phyloP scores from a whole-genome alignment of 768 basidiomycete species.

The Agrocybe praecox region DNA sequence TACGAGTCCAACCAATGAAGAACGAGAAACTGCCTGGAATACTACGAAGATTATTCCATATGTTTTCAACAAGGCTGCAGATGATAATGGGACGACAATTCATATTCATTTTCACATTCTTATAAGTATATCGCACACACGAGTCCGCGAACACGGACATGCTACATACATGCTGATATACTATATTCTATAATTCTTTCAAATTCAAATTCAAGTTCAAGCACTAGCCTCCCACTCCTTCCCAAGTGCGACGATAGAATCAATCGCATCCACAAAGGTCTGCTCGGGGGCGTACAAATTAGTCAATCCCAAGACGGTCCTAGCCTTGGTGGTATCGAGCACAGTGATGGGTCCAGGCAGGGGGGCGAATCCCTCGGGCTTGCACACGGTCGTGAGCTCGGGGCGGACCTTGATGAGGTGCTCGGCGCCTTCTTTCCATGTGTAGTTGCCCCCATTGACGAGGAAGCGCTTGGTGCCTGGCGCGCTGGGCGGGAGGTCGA shows the following conservation, averaged over 20 bases:
- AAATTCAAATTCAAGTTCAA: not conserved
- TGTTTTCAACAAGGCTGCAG: too few species aligned
- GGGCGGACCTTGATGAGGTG: slow-evolving; percentile 23
- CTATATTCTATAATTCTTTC: not conserved
- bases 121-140: too few species aligned
- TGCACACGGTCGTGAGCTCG: slow-evolving; percentile 11
- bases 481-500: slow-evolving; percentile 22
- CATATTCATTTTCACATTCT: too few species aligned
- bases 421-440: slow-evolving; percentile 29
- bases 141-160: too few species aligned
- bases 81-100: too few species aligned
- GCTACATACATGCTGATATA: too few species aligned
- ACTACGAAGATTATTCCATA: too few species aligned
- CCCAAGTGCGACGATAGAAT: not conserved
- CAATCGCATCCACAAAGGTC: not conserved
- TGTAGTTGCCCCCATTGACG: slow-evolving; percentile 25
- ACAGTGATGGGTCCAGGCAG: slow-evolving; percentile 9
- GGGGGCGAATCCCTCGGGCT: slow-evolving; percentile 7
- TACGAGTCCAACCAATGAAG: too few species aligned
- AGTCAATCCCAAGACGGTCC: not conserved
- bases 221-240: not conserved
- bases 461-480: slow-evolving; percentile 30
- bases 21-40: too few species aligned
- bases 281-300: not conserved
- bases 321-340: slow-evolving; percentile 12